phyloP scores from a whole-genome alignment of 2,329 filamentous ascomycete genomes.

The Cytospora paraplurivora region DNA sequence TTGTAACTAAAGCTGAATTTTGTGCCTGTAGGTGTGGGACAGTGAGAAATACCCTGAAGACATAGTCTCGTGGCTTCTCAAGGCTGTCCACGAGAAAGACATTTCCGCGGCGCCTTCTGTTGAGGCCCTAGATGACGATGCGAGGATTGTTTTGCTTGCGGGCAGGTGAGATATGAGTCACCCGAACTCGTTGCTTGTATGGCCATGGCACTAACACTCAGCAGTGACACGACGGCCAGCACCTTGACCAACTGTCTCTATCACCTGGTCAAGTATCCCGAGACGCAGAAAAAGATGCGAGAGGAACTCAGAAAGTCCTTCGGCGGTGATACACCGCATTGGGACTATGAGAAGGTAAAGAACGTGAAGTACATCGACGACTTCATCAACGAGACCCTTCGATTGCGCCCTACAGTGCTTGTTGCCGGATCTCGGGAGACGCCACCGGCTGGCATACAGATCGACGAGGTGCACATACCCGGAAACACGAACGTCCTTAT shows the following conservation, averaged over 20 bases:
- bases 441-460: constrained; percentile 20
- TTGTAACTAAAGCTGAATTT: neutral
- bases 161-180: constrained; percentile 2
- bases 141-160: constrained; percentile 12
- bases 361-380: constrained; percentile 14
- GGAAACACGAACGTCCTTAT: constrained; percentile 22
- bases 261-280: constrained; percentile 12
- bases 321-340: neutral
- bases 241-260: constrained; percentile 11
- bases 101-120: constrained; percentile 8
- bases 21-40: constrained; percentile 10
- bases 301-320: neutral
- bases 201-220: neutral
- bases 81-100: constrained; percentile 15
- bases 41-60: constrained; percentile 14
- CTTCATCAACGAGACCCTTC: constrained; percentile 23
- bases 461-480: constrained; percentile 25
- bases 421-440: constrained; percentile 11
- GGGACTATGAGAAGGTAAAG: constrained; percentile 19
- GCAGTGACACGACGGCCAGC: constrained; percentile 15
- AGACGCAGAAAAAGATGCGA: constrained; percentile 10
- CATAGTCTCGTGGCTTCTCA: constrained; percentile 20
- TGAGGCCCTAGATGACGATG: constrained; percentile 12
- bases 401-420: constrained; percentile 17
- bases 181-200: neutral